phyloP scores from a whole-genome alignment of 2,329 filamentous ascomycete genomes.

The Lojkania enalia region DNA sequence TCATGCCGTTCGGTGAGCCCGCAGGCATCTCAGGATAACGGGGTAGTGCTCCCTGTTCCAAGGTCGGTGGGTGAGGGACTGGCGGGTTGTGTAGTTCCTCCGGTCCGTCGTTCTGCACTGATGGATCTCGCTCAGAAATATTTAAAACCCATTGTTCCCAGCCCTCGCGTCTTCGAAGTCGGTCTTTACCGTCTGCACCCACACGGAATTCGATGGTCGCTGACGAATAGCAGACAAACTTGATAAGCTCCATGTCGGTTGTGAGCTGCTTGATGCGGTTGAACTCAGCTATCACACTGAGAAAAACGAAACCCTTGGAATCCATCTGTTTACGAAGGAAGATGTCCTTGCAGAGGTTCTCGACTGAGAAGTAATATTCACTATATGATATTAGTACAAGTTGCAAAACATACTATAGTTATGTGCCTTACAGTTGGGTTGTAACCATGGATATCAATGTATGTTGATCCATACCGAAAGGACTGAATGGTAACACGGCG shows the following conservation, averaged over 20 bases:
- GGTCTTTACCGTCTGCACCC: constrained; percentile 76
- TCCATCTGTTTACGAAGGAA: constrained; percentile 93
- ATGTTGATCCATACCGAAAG: constrained; percentile 59
- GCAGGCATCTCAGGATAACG: constrained; percentile 34
- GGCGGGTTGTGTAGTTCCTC: constrained; percentile 48
- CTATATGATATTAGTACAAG: constrained; percentile 55
- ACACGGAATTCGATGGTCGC: constrained; percentile 72
- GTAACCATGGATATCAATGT: constrained; percentile 61
- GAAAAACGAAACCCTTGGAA: constrained; percentile 84
- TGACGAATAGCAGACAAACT: constrained; percentile 73
- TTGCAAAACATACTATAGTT: not conserved
- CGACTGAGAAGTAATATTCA: constrained; percentile 96
- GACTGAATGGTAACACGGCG: constrained; percentile 55
- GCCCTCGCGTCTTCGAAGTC: constrained; percentile 71
- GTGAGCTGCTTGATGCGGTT: constrained; percentile 77
- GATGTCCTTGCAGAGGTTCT: constrained; percentile 92
- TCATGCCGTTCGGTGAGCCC: constrained; percentile 21
- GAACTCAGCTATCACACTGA: constrained; percentile 82
- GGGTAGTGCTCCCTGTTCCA: constrained; percentile 35
- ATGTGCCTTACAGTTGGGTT: constrained; percentile 58
- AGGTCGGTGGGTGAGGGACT: constrained; percentile 41
- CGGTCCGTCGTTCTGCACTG: constrained; percentile 75
- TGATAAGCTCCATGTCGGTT: constrained; percentile 72
- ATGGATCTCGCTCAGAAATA: constrained; percentile 69
- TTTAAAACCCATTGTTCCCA: constrained; percentile 82